phyloP scores from a whole-genome alignment of 2,329 filamentous ascomycete genomes.

The Fusarium palustre region DNA sequence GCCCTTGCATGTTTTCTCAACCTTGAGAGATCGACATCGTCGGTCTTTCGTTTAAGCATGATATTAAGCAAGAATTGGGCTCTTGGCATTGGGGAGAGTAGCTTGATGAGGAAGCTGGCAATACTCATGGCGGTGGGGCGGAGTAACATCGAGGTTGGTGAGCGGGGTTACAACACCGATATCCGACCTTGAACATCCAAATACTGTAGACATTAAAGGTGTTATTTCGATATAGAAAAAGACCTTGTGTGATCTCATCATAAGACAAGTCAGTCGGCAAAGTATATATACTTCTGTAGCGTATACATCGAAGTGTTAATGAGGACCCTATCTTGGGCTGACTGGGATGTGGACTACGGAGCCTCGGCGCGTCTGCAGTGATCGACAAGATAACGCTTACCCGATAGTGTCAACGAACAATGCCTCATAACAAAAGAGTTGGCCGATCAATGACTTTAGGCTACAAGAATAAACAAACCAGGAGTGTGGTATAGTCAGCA shows the following conservation, averaged over 20 bases:
- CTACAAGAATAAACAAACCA: background rate
- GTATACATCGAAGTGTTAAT: no score
- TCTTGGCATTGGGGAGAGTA: constrained; percentile 35
- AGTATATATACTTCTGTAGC: background rate
- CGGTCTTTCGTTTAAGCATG: constrained; percentile 22
- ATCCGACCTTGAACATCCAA: background rate
- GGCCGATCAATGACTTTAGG: background rate
- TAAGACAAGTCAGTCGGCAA: background rate
- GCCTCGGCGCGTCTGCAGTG: background rate
- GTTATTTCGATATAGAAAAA: background rate
- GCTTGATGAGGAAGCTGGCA: constrained; percentile 35
- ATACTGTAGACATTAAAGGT: background rate
- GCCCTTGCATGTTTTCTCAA: background rate
- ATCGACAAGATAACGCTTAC: constrained; percentile 27
- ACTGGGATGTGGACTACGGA: background rate
- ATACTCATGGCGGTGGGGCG: constrained; percentile 16
- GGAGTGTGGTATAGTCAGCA: no score
- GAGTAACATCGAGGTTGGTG: constrained; percentile 15
- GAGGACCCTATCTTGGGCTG: fast-evolving
- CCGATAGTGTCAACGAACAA: background rate
- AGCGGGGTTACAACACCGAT: constrained; percentile 11
- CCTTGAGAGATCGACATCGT: background rate
- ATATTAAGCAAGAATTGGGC: background rate
- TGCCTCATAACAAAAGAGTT: background rate
- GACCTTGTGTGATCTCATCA: fast-evolving